These are phyloP conservation scores for Didymella exigua DNA, from an alignment of 2,329 filamentous ascomycete genomes.

Conservation along the genomic window DNA sequence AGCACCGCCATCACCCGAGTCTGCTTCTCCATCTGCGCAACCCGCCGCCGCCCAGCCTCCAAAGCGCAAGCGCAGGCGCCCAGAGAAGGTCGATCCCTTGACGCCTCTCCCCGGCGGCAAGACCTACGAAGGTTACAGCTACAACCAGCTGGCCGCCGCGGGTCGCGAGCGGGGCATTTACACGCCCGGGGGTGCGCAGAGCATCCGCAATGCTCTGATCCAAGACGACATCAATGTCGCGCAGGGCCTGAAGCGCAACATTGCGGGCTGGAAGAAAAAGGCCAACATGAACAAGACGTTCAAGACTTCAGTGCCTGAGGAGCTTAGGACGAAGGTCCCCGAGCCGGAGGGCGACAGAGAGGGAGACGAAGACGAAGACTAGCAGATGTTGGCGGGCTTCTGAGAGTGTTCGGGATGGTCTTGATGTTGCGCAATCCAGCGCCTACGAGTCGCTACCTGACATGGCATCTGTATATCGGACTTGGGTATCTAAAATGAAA, in stretches of 20 bases:
- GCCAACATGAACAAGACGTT: background rate
- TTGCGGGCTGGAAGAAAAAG: background rate
- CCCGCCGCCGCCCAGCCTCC: background rate
- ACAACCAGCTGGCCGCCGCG: constrained; percentile 22
- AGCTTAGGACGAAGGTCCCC: background rate
- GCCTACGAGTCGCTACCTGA: background rate
- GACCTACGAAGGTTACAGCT: constrained; percentile 20
- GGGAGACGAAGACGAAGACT: background rate
- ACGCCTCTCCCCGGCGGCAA: constrained; percentile 4
- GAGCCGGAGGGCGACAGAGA: background rate
- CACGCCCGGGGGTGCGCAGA: constrained; percentile 14
- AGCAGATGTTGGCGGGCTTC: background rate
- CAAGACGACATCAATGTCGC: constrained; percentile 26
- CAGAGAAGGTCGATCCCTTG: background rate
- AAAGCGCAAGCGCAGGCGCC: background rate
- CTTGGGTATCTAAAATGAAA: constrained; percentile 4
- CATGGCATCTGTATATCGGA: background rate
- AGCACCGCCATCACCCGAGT: background rate
- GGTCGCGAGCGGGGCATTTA: constrained; percentile 24
- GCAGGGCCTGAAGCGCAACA: constrained; percentile 12
- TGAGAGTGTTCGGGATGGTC: background rate
- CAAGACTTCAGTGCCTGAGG: background rate
- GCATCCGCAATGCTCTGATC: constrained; percentile 24
- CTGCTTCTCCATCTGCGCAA: background rate
- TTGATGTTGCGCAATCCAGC: background rate